Evolutionary conservation across 129 eudicot species (phyloP).

Genomic region (Escallonia herrerae): DNA sequence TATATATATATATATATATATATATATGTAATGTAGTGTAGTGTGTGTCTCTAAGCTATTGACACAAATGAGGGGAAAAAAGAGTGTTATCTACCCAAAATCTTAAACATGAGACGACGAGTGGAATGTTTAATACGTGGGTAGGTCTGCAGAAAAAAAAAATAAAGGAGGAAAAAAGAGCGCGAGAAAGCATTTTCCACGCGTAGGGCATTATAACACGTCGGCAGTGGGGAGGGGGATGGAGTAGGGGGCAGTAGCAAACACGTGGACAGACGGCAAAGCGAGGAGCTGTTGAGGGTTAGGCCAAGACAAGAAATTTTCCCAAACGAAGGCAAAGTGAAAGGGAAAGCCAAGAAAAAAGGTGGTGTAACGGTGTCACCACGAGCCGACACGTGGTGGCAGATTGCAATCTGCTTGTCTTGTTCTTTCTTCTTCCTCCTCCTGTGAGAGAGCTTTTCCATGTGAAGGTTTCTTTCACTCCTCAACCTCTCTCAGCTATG

Average conservation of each 20-base stretch:
- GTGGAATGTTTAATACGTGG: not conserved
- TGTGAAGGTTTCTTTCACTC: slow-evolving; percentile 39
- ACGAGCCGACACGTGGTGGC: slow-evolving; percentile 11
- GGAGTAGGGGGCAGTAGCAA: slow-evolving; percentile 19
- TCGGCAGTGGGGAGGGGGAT: slow-evolving; percentile 8
- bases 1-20: no score
- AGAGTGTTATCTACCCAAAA: no score
- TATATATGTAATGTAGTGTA: no score
- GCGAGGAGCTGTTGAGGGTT: slow-evolving; percentile 17
- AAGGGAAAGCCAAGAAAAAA: not conserved
- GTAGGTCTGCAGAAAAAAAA: no score
- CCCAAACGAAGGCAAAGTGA: slow-evolving; percentile 17
- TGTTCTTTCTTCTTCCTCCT: not conserved
- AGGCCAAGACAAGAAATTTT: slow-evolving; percentile 9
- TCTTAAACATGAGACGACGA: slow-evolving; percentile 12
- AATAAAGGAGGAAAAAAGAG: no score
- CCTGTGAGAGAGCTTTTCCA: slow-evolving; percentile 5
- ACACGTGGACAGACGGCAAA: slow-evolving; percentile 16
- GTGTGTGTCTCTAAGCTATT: no score
- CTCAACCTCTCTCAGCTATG: slow-evolving; percentile 14
- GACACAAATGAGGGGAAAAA: no score
- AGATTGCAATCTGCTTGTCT: not conserved
- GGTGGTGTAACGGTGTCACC: not conserved
- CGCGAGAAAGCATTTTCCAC: slow-evolving; percentile 6
- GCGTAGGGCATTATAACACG: slow-evolving; percentile 23